phyloP scores from a whole-genome alignment of 441 rosid genomes.

The Theobroma grandiflorum region DNA sequence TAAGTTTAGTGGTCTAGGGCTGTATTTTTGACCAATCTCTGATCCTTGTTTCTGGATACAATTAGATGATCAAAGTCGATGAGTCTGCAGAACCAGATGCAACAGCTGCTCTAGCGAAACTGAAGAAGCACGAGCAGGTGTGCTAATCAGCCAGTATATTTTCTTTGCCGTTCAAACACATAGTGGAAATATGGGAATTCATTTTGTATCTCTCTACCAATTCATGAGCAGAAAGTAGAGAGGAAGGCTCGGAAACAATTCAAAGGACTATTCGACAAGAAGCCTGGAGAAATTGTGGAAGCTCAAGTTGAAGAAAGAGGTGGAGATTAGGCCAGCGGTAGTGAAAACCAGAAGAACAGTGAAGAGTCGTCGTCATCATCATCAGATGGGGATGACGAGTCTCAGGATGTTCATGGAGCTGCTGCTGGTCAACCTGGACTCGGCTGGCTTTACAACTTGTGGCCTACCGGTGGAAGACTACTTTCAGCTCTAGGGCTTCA shows the following conservation, averaged over 20 bases:
- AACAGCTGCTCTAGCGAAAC: constrained; percentile 72
- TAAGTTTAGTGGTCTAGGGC: not conserved
- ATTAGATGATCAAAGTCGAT: constrained; percentile 67
- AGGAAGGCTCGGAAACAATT: constrained; percentile 84
- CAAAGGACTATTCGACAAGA: constrained; percentile 92
- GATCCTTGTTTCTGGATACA: constrained; percentile 21
- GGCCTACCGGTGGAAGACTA: constrained; percentile 57
- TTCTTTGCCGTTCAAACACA: constrained; percentile 16
- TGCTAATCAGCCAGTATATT: constrained; percentile 20
- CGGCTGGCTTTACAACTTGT: constrained; percentile 54
- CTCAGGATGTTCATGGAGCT: constrained; percentile 38
- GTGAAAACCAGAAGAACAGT: constrained; percentile 21
- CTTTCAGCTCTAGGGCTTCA: constrained; percentile 52
- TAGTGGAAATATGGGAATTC: not conserved
- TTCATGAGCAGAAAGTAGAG: constrained; percentile 68
- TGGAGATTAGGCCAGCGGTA: constrained; percentile 22
- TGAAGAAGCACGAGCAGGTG: constrained; percentile 87
- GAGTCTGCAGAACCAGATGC: constrained; percentile 73
- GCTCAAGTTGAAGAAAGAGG: constrained; percentile 44
- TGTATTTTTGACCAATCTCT: constrained; percentile 20
- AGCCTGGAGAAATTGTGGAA: constrained; percentile 75
- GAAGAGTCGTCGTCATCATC: constrained; percentile 22
- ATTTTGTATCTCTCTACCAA: not conserved
- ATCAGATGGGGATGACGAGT: constrained; percentile 28
- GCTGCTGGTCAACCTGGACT: constrained; percentile 37